These are phyloP conservation scores for Mimosa pudica DNA, from an alignment of 306 rosid genomes.

Conservation along the genomic window DNA sequence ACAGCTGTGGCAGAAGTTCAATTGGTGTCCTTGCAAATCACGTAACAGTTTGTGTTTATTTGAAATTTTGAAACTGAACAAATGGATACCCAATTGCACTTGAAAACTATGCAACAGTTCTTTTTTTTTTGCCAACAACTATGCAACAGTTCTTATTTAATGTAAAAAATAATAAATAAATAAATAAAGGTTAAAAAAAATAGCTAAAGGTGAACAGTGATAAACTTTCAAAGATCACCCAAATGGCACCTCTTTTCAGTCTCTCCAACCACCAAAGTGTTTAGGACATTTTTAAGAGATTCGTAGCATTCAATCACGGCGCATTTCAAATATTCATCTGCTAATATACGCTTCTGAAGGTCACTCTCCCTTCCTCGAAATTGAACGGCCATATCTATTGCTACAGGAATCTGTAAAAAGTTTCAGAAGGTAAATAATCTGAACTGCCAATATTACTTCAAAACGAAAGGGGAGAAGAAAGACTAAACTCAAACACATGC, in stretches of 20 bases:
- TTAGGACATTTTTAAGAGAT: conserved; percentile 69
- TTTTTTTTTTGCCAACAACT: neutral
- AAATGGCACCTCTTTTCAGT: conserved; percentile 79
- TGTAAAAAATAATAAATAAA: neutral
- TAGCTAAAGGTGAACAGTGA: neutral
- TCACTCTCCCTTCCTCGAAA: conserved; percentile 81
- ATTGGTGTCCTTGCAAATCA: neutral
- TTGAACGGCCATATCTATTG: conserved; percentile 95
- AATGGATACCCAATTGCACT: neutral
- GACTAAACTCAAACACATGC: conserved; percentile 40
- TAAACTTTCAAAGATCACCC: neutral
- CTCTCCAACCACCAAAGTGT: conserved; percentile 78
- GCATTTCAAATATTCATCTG: conserved; percentile 91
- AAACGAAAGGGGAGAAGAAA: neutral
- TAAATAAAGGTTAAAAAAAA: neutral
- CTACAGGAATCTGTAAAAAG: conserved; percentile 79
- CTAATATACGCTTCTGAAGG: conserved; percentile 92
- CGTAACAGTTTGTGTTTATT: neutral
- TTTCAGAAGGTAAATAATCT: conserved; percentile 39
- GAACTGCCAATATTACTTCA: conserved; percentile 16
- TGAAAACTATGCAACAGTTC: conserved; percentile 3
- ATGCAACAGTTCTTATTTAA: neutral
- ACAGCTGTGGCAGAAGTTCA: neutral
- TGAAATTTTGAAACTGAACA: conserved; percentile 5
- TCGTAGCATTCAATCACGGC: conserved; percentile 94